phyloP scores from a whole-genome alignment of 768 basidiomycete genomes.

The Pluteus cervinus region DNA sequence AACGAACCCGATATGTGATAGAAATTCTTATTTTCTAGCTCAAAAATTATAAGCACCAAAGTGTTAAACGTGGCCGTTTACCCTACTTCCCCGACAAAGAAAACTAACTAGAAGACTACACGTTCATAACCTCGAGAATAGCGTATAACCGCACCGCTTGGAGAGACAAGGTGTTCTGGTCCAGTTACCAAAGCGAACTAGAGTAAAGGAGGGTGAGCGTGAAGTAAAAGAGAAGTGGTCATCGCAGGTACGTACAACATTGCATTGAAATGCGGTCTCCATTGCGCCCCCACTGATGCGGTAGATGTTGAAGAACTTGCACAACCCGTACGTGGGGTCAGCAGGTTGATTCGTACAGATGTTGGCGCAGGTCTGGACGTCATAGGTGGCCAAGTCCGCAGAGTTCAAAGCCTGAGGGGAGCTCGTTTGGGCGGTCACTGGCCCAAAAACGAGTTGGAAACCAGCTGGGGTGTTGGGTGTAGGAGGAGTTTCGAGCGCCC shows the following conservation, averaged over 20 bases:
- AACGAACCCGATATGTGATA: no score
- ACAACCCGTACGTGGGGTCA: constrained; percentile 35
- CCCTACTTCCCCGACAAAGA: no score
- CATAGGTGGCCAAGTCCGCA: constrained; percentile 41
- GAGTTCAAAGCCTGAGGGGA: constrained; percentile 49
- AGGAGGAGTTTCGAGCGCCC: constrained; percentile 26
- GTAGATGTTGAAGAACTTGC: constrained; percentile 49
- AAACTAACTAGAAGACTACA: no score
- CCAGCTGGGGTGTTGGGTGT: constrained; percentile 35
- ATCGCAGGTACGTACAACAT: constrained; percentile 31
- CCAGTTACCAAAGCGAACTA: constrained; percentile 38
- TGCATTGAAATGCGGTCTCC: constrained; percentile 43
- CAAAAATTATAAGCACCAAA: no score
- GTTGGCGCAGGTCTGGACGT: constrained; percentile 37
- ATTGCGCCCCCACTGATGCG: constrained; percentile 36
- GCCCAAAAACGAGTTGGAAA: constrained; percentile 39
- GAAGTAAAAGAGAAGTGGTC: no score
- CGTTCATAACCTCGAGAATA: no score
- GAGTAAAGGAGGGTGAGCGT: constrained; percentile 31
- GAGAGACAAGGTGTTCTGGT: constrained; percentile 38
- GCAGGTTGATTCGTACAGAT: constrained; percentile 36
- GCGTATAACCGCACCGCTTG: constrained; percentile 37
- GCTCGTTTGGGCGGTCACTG: constrained; percentile 37
- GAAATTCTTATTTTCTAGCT: no score
- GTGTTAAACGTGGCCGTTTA: no score